These are phyloP conservation scores for Pseudogymnoascus sp. DNA, from an alignment of 2,329 filamentous ascomycete species.

Conservation along the genomic window DNA sequence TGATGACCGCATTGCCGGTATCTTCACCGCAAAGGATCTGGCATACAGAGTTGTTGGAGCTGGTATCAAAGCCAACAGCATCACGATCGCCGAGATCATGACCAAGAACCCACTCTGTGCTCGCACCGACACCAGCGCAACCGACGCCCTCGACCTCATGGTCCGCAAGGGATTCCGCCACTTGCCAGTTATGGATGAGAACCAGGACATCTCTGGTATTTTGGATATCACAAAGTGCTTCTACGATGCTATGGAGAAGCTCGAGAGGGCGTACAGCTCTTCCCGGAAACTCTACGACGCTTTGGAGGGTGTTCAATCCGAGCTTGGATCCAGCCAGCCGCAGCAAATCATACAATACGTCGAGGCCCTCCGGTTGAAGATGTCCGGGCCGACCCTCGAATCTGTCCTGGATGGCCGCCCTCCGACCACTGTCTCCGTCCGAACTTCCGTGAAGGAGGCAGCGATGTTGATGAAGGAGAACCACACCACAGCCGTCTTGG, in stretches of 20 bases:
- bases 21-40: slow-evolving; percentile 97
- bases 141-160: slow-evolving; percentile 95
- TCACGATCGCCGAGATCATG: slow-evolving; percentile 98
- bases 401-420: slow-evolving; percentile 86
- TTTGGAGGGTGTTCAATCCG: slow-evolving; percentile 92
- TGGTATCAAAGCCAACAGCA: slow-evolving; percentile 77
- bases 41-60: slow-evolving; percentile 92
- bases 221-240: slow-evolving; percentile 99
- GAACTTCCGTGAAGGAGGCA: slow-evolving; percentile 93
- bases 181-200: slow-evolving; percentile 98
- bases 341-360: slow-evolving; percentile 99
- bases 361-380: slow-evolving; percentile 87
- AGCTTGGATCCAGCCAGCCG: slow-evolving; percentile 89
- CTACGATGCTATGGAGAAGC: slow-evolving; percentile 99
- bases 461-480: slow-evolving; percentile 97
- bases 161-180: slow-evolving; percentile 97
- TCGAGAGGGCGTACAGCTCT: slow-evolving; percentile 93
- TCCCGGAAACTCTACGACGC: slow-evolving; percentile 98
- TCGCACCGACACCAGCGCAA: slow-evolving; percentile 94
- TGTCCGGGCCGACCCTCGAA: slow-evolving; percentile 96
- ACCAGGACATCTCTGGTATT: slow-evolving; percentile 97
- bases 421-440: slow-evolving; percentile 88
- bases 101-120: slow-evolving; percentile 98
- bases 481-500: slow-evolving; percentile 90
- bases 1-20: slow-evolving; percentile 94